Evolutionary conservation across 129 eudicot species (phyloP), one percentile per base, ranked within the genome.

Genomic region (Flaveria trinervia): DNA sequence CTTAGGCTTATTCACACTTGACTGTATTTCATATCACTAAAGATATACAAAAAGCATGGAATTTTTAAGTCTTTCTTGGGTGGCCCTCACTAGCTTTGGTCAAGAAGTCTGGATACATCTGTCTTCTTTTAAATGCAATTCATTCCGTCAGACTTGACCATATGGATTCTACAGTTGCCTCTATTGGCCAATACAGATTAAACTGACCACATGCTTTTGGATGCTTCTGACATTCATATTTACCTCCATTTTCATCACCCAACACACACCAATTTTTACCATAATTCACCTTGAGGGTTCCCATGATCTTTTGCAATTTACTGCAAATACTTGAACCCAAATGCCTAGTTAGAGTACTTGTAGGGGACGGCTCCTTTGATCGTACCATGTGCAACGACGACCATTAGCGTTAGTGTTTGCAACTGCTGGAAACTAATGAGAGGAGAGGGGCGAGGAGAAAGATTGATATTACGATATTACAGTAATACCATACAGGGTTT

Each of bases 121-220:
- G 36, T 30, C 36, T 30, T 3, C 48, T 46, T 70, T 61, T 78
- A 57, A 70, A 43, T 26, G 77, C 59, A 79, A 51, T 80, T 84
- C 70, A 80, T 75, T 75, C 78, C 80, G 87, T 84, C 87, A 79
- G 87, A 76, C 79, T 79, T 59, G 78, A 79, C 84, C 87, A 84
- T 84, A 84, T 80, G 86, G 71, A 79, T 74, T 74, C 57, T 61
- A 74, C 77, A 68, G 77, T 74, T 83, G 57, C 72, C 70, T 49
- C 73, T 80, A 79, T 71, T 71, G 76, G 67, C 87, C 81, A 71
- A 84, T 84, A 84, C 84, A 84, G 55, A 48, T 70, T 65, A 75
- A 62, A 45, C 56, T 65, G 67, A 33, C 72, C 87, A 84, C 84
- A 75, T 52, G 78, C 71, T 46, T 65, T 51, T 65, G 56, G 73